Conservation (phyloP, 2,329 filamentous ascomycete species). For the Ilyonectria sp. region DNA sequence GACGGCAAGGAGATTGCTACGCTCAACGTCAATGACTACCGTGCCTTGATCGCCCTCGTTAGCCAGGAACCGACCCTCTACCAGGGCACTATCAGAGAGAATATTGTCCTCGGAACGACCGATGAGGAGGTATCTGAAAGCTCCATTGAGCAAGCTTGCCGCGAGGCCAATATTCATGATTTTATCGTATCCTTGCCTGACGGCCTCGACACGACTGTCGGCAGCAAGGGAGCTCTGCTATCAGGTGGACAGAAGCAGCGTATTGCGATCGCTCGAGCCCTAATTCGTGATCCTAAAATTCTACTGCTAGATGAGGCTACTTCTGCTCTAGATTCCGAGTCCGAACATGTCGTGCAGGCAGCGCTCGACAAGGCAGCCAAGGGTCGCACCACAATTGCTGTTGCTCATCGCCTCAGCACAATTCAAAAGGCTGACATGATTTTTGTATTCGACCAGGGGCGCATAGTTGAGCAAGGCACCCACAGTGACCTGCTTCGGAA, state of each 20-base stretch:
- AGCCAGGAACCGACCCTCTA: slow-evolving; percentile 50
- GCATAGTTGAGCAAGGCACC: slow-evolving; percentile 6
- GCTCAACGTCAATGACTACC: slow-evolving; percentile 42
- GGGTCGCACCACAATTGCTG: slow-evolving; percentile 14
- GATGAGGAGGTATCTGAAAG: slow-evolving; percentile 48
- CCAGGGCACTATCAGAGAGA: slow-evolving; percentile 64
- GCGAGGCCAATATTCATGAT: slow-evolving; percentile 18
- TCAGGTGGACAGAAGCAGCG: slow-evolving; percentile 21
- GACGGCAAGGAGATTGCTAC: slow-evolving; percentile 36
- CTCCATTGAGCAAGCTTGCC: slow-evolving; percentile 51
- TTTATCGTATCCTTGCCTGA: slow-evolving; percentile 9
- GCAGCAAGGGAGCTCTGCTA: slow-evolving; percentile 12
- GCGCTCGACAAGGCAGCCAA: slow-evolving; percentile 18
- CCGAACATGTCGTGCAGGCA: slow-evolving; percentile 7
- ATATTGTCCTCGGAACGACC: slow-evolving; percentile 61
- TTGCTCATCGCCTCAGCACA: slow-evolving; percentile 13
- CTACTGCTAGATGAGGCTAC: slow-evolving; percentile 15
- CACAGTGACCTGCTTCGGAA: background rate
- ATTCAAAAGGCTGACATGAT: slow-evolving; percentile 15
- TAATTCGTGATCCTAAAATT: slow-evolving; percentile 14
- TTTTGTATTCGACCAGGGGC: slow-evolving; percentile 14
- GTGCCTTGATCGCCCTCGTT: slow-evolving; percentile 47
- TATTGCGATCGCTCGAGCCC: slow-evolving; percentile 17
- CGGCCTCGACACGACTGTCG: slow-evolving; percentile 2
- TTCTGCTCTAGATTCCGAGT: slow-evolving; percentile 17